Conservation (phyloP, 441 rosid genomes). For the Adansonia gregorii region DNA sequence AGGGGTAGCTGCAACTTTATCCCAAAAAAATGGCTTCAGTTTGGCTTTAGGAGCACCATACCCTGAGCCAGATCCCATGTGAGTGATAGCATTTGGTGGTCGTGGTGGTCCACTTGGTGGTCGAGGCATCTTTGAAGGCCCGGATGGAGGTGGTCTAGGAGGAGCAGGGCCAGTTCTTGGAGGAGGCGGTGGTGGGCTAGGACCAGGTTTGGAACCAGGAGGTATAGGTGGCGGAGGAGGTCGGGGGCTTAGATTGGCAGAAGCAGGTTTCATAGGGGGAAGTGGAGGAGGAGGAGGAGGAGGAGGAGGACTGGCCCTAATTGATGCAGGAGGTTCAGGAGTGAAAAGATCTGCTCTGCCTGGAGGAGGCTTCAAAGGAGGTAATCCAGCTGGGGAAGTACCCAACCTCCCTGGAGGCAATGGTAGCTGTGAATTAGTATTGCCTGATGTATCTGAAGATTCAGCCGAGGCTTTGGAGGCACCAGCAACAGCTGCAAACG, state of each 20-base stretch:
- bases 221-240: constrained; percentile 58
- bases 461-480: constrained; percentile 32
- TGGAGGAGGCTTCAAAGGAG: constrained; percentile 60
- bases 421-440: constrained; percentile 39
- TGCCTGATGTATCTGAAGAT: constrained; percentile 27
- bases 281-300: constrained; percentile 39
- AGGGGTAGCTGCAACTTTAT: constrained; percentile 88
- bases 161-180: constrained; percentile 20
- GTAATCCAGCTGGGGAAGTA: constrained; percentile 43
- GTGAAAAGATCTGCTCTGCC: constrained; percentile 76
- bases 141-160: constrained; percentile 48
- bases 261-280: constrained; percentile 29
- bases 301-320: constrained; percentile 36
- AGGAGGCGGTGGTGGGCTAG: constrained; percentile 40
- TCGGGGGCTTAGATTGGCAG: constrained; percentile 36
- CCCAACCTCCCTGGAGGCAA: constrained; percentile 73
- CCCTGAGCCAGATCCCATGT: constrained; percentile 40
- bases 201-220: constrained; percentile 38
- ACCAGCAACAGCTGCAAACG: constrained; percentile 38
- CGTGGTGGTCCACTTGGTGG: constrained; percentile 56
- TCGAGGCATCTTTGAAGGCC: constrained; percentile 55
- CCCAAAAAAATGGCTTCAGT: constrained; percentile 98
- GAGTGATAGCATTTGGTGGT: constrained; percentile 35
- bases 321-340: constrained; percentile 69
- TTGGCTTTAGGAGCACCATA: constrained; percentile 70